These are phyloP conservation scores for Komagataella phaffii DNA, from an alignment of 805 yeast genomes.

Conservation along the genomic window DNA sequence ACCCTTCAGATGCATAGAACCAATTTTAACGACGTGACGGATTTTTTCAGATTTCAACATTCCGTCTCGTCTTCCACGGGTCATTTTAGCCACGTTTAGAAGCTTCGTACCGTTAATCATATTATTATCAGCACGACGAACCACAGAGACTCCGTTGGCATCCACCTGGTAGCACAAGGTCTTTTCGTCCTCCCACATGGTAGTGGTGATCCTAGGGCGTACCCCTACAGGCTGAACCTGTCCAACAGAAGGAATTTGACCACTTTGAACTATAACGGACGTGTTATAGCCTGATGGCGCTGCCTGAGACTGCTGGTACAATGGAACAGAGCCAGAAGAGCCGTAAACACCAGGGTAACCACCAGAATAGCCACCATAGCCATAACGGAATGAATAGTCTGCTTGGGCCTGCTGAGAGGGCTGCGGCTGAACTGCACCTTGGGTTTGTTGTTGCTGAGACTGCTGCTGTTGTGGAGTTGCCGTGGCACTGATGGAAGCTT, in stretches of 20 bases:
- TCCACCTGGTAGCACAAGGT: constrained; percentile 64
- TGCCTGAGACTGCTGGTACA: background rate
- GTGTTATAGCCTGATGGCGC: constrained; percentile 1
- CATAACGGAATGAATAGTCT: background rate
- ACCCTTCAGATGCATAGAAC: constrained; percentile 65
- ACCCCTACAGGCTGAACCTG: constrained; percentile 26
- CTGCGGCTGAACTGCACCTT: background rate
- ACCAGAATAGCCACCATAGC: background rate
- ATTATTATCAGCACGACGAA: constrained; percentile 57
- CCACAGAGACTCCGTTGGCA: constrained; percentile 53
- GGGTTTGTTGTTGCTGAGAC: background rate
- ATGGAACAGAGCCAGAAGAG: background rate
- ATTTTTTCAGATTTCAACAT: constrained; percentile 53
- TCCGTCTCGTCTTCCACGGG: constrained; percentile 62
- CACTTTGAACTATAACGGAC: background rate
- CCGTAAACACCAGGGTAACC: background rate
- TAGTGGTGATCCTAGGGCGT: constrained; percentile 54
- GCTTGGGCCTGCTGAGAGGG: background rate
- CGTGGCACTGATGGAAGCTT: background rate
- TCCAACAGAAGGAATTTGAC: constrained; percentile 15
- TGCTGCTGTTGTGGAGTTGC: background rate
- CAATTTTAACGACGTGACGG: constrained; percentile 58
- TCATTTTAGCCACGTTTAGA: constrained; percentile 59
- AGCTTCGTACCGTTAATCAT: constrained; percentile 64
- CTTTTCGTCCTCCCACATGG: constrained; percentile 68